These are phyloP conservation scores for Tolypocladium nubicola DNA, from an alignment of 2,329 filamentous ascomycete species.

Conservation along the genomic window DNA sequence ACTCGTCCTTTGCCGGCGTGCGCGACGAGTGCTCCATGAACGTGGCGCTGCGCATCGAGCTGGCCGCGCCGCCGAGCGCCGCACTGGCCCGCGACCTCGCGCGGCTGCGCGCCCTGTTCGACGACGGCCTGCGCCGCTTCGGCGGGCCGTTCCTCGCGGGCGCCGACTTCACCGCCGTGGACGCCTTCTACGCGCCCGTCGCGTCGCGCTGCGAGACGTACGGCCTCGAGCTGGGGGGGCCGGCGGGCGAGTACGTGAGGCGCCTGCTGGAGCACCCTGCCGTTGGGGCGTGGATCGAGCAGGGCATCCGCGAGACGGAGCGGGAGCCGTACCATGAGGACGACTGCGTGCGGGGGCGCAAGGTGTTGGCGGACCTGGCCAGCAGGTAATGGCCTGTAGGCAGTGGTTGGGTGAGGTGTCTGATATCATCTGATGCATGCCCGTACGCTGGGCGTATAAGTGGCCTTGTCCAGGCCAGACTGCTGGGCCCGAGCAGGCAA, in stretches of 20 bases:
- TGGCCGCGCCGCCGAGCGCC: conserved; percentile 15
- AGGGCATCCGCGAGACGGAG: conserved; percentile 24
- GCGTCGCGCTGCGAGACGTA: conserved; percentile 28
- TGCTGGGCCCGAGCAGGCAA: no score
- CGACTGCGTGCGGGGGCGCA: conserved; percentile 22
- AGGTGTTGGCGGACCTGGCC: conserved; percentile 17
- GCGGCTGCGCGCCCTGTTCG: conserved; percentile 25
- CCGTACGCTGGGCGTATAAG: no score
- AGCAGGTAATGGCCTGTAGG: background rate
- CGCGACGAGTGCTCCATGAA: conserved; percentile 32
- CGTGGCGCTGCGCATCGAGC: conserved; percentile 25
- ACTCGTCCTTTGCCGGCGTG: conserved; percentile 29
- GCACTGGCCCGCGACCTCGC: conserved; percentile 22
- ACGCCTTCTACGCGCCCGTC: conserved; percentile 32
- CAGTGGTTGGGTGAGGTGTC: background rate
- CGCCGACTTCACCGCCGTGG: conserved; percentile 22
- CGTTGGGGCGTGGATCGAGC: conserved; percentile 26
- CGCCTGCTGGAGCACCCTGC: conserved; percentile 21
- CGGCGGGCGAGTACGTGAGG: conserved; percentile 21
- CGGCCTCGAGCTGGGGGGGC: conserved; percentile 17
- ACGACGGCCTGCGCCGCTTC: conserved; percentile 25
- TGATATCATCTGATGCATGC: no score
- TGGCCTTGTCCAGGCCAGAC: no score
- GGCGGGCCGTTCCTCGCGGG: conserved; percentile 31
- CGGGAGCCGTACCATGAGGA: conserved; percentile 26